These are phyloP conservation scores for Plasmodium vivax DNA, from an alignment of 169 alveolate genomes.

Conservation along the genomic window DNA sequence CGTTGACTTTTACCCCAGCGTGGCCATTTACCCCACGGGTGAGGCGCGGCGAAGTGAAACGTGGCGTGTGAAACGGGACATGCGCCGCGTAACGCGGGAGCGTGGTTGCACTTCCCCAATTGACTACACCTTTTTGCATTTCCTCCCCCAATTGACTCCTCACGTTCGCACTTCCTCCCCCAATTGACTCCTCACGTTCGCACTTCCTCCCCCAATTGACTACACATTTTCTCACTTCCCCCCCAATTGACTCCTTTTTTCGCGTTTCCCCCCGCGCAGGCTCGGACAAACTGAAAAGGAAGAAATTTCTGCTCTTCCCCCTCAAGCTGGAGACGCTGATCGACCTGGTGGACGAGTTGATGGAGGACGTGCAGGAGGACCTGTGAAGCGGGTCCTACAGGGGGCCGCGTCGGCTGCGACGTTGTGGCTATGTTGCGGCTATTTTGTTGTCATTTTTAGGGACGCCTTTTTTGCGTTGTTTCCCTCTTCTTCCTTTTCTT, in stretches of 20 bases:
- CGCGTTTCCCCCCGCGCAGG: background rate
- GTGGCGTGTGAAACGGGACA: too few relatives aligned
- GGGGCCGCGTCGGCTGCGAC: background rate
- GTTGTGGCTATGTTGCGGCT: too few relatives aligned
- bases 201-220: background rate
- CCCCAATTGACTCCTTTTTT: background rate
- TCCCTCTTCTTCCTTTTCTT: too few relatives aligned
- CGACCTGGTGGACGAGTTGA: conserved; percentile 43
- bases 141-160: too few relatives aligned
- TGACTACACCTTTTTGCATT: too few relatives aligned
- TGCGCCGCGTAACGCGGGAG: too few relatives aligned
- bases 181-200: too few relatives aligned
- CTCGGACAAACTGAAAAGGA: conserved; percentile 37
- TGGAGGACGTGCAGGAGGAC: conserved; percentile 26
- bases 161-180: too few relatives aligned
- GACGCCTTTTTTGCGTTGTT: too few relatives aligned
- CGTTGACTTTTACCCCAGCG: conserved; percentile 30
- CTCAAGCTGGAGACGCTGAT: conserved; percentile 44
- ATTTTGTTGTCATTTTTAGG: too few relatives aligned
- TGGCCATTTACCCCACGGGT: conserved; percentile 66
- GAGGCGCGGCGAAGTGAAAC: background rate
- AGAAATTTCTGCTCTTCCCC: conserved; percentile 36
- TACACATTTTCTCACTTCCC: background rate
- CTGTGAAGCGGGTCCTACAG: background rate
- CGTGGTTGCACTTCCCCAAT: too few relatives aligned